A percentile compares a stretch with the other conserved stretches of the same genome.
These are phyloP conservation scores for Knufia petricola DNA, from an alignment of 2,329 filamentous ascomycete species.

Conservation along the genomic window DNA sequence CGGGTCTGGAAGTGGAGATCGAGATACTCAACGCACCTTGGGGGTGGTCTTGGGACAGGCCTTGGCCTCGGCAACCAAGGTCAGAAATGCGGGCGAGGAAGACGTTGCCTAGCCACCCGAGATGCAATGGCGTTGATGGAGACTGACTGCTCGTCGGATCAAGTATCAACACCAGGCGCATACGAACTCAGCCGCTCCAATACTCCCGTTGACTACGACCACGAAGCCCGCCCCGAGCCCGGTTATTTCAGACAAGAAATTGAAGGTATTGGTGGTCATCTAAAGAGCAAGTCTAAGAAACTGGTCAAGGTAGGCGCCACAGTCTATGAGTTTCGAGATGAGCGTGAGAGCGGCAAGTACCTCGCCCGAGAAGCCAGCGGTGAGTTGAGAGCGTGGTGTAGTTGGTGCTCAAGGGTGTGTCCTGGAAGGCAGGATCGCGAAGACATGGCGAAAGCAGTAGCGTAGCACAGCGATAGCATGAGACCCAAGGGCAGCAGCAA, in stretches of 20 bases:
- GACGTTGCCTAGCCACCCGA: slow-evolving; percentile 65
- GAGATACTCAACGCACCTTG: slow-evolving; percentile 66
- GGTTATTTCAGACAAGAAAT: slow-evolving; percentile 83
- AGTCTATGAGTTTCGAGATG: slow-evolving; percentile 78
- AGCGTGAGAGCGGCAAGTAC: slow-evolving; percentile 55
- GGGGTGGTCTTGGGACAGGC: slow-evolving; percentile 71
- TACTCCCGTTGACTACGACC: slow-evolving; percentile 12
- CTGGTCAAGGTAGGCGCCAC: slow-evolving; percentile 72
- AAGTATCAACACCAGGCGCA: slow-evolving; percentile 11
- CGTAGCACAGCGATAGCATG: neutral
- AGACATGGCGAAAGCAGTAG: neutral
- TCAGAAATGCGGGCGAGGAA: slow-evolving; percentile 74
- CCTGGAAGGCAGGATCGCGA: slow-evolving; percentile 43
- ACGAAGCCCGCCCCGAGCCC: slow-evolving; percentile 33
- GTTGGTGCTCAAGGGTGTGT: slow-evolving; percentile 76
- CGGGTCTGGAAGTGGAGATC: slow-evolving; percentile 83
- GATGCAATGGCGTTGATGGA: slow-evolving; percentile 58
- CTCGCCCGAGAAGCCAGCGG: slow-evolving; percentile 62
- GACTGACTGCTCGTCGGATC: slow-evolving; percentile 60
- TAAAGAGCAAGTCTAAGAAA: slow-evolving; percentile 81
- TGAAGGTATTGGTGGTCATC: slow-evolving; percentile 76
- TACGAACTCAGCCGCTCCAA: slow-evolving; percentile 10
- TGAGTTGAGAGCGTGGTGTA: slow-evolving; percentile 70
- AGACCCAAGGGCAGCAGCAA: neutral
- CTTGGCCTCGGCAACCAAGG: slow-evolving; percentile 82